These are phyloP conservation scores for Pythium apleroticum DNA, from an alignment of 352 stramenopile species.

Conservation along the genomic window DNA sequence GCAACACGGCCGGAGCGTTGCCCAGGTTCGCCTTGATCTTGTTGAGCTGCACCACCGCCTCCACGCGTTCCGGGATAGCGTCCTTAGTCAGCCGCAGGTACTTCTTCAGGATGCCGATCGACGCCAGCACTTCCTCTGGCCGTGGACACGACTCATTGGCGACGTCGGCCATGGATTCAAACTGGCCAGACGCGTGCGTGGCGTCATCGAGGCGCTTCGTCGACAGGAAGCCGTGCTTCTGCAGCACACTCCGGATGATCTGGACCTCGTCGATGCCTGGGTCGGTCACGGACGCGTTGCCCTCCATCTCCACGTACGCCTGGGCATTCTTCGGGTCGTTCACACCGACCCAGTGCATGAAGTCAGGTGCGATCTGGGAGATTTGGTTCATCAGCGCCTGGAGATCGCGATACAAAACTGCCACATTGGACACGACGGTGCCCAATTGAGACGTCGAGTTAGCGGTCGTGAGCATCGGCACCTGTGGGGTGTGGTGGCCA, in stretches of 20 bases:
- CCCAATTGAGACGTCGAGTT: conserved; percentile 20
- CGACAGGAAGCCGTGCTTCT: conserved; percentile 76
- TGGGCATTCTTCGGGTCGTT: conserved; percentile 53
- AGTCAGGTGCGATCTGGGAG: conserved; percentile 58
- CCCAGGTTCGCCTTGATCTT: conserved; percentile 57
- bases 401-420: conserved; percentile 54
- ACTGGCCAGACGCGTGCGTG: conserved; percentile 42
- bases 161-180: conserved; percentile 51
- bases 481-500: background rate
- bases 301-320: conserved; percentile 70
- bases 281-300: conserved; percentile 74
- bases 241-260: conserved; percentile 79
- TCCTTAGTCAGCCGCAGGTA: conserved; percentile 69
- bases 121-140: conserved; percentile 52
- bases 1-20: conserved; percentile 18
- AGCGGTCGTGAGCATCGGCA: background rate
- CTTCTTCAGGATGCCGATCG: conserved; percentile 67
- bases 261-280: conserved; percentile 78
- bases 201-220: conserved; percentile 66
- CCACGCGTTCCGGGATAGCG: conserved; percentile 47
- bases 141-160: conserved; percentile 53
- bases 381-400: conserved; percentile 64
- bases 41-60: conserved; percentile 74
- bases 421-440: conserved; percentile 36
- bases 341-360: conserved; percentile 73